Percentiles rank a stretch among this genome's conserved stretches.
Conservation (phyloP, 192 early-diverging fungal species). For the Rhizoclosmatium globosum region DNA sequence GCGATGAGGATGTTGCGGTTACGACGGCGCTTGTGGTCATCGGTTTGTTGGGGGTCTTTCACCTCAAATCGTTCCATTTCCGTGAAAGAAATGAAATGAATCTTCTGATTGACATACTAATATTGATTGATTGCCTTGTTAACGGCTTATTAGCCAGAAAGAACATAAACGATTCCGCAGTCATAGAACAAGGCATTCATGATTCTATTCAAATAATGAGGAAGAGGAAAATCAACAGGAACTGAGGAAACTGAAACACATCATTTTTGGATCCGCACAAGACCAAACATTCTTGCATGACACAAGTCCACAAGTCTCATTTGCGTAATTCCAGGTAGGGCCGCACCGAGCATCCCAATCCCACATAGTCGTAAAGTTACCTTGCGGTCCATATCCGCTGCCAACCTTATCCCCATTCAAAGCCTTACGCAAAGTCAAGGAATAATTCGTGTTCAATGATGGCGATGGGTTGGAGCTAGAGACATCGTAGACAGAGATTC, state of each 20-base stretch:
- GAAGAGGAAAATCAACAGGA: neutral
- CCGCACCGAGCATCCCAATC: slow-evolving; percentile 14
- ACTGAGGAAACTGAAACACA: slow-evolving; percentile 10
- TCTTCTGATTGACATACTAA: no score
- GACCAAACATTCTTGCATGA: neutral
- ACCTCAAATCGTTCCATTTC: no score
- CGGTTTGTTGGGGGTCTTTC: no score
- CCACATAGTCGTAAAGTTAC: neutral
- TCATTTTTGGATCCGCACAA: slow-evolving; percentile 3
- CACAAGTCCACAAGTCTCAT: slow-evolving; percentile 8
- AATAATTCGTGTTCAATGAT: slow-evolving; percentile 8
- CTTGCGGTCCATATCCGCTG: slow-evolving; percentile 24
- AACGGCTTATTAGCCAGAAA: no score
- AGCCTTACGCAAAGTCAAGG: slow-evolving; percentile 1
- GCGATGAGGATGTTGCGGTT: neutral
- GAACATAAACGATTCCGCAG: neutral
- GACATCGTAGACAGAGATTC: slow-evolving; percentile 34
- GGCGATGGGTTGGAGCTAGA: slow-evolving; percentile 20
- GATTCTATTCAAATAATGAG: no score
- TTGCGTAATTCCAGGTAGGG: slow-evolving; percentile 30
- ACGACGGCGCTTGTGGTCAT: no score
- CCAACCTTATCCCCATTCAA: slow-evolving; percentile 30
- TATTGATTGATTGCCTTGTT: no score
- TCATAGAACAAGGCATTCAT: no score
- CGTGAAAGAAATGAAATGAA: no score